Conservation (phyloP, 306 rosid genomes). For the Echinosophora koreensis region DNA sequence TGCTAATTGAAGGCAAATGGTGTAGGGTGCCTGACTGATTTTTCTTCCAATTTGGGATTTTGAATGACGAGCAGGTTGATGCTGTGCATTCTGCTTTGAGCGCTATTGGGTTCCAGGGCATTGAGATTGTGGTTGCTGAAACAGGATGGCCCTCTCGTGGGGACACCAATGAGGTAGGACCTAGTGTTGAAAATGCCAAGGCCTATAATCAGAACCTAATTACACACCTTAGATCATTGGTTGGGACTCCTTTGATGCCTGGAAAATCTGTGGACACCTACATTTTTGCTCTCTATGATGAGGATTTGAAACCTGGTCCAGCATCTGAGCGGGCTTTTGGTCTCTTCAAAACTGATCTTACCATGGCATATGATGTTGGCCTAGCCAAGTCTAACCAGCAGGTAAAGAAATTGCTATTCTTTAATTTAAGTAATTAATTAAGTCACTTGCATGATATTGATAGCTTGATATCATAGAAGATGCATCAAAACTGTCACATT, state of each 20-base stretch:
- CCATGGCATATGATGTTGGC: conserved; percentile 66
- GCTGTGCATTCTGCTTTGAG: conserved; percentile 67
- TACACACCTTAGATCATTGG: conserved; percentile 75
- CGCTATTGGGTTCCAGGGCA: conserved; percentile 59
- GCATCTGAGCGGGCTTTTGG: conserved; percentile 76
- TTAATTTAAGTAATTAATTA: no score
- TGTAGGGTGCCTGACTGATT: background rate
- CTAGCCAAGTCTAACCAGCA: conserved; percentile 62
- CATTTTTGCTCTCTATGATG: conserved; percentile 76
- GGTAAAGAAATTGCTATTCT: conserved; percentile 48
- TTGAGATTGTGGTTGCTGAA: conserved; percentile 75
- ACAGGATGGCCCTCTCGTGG: conserved; percentile 84
- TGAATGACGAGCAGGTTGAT: conserved; percentile 66
- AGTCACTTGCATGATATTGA: background rate
- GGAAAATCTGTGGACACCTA: conserved; percentile 76
- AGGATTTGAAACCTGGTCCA: conserved; percentile 75
- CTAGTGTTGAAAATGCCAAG: conserved; percentile 67
- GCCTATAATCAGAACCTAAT: conserved; percentile 79
- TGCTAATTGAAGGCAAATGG: background rate
- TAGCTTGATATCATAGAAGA: background rate
- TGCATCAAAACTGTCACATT: no score
- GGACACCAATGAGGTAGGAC: conserved; percentile 67
- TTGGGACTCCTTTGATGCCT: conserved; percentile 84
- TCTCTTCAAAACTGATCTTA: conserved; percentile 64
- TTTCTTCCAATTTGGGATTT: background rate